Base-by-base conservation (phyloP, 345 rosid genomes). In the Pugionium dolabratum region DNA sequence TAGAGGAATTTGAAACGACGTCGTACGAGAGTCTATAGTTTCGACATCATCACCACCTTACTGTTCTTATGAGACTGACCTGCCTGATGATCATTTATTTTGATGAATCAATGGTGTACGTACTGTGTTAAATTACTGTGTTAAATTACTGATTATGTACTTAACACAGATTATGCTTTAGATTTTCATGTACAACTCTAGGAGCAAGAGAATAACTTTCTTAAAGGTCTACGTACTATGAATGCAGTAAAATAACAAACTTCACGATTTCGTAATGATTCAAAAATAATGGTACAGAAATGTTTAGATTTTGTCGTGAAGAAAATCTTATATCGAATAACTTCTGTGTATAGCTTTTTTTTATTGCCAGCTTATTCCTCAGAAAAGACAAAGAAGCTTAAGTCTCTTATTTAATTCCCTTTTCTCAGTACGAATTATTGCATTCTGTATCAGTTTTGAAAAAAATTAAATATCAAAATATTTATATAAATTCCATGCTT, bases 1-100 rank as follows among this genome's bases (percentile, higher is more conserved):
- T 53, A 9, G 4, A 26, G 27, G 53, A 65, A 11, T 26, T 6
- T 2, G 11, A 27, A 26, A 44, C 61, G 33, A 70, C 52, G 43
- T 41, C 43, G 27, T 43, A 65, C 8, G 32, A 18, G 31, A 25
- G 59, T 31, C 31, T 47, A 11, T 36, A 28, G 5, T 36, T 27
- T 36, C 8, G n/a, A n/a, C n/a, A n/a, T n/a, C 59, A 8, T 50
- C 43, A 41, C 8, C 26, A 51, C 59, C 6, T 6, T 50, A 64
- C 26, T 10, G 52, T 42, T 33, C 9, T 65, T 41, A 31, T 53
- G 52, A 65, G 41, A 31, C 43, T 52, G 39, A 18, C 18, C 7
- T 9, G 41, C 37, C 27, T 27, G 37, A 33, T 52, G 53, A 51
- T n/a, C 45, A 34, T 43, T 32, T 27, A 31, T 11, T 33, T 42